phyloP scores from a whole-genome alignment of 2,329 filamentous ascomycete genomes.

The Paecilomyces sp. region DNA sequence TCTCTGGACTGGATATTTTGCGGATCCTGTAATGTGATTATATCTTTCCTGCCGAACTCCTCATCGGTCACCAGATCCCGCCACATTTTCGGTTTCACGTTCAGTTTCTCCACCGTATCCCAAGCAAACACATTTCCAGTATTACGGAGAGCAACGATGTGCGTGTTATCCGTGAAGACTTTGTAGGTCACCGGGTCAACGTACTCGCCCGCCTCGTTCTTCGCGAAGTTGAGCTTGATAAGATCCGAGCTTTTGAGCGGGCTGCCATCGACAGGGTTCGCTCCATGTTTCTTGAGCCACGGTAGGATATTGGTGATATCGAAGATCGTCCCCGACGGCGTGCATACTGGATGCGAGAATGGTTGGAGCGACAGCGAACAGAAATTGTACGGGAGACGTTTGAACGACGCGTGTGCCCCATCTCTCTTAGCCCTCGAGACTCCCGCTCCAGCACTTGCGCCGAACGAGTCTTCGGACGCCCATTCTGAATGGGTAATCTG shows the following conservation, averaged over 20 bases:
- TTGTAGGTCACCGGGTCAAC: slow-evolving; percentile 97
- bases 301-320: slow-evolving; percentile 89
- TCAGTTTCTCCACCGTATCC: slow-evolving; percentile 91
- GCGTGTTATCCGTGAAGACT: slow-evolving; percentile 95
- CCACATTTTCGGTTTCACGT: slow-evolving; percentile 97
- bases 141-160: slow-evolving; percentile 78
- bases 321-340: slow-evolving; percentile 77
- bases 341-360: slow-evolving; percentile 92
- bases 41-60: slow-evolving; percentile 81
- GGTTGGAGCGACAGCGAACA: slow-evolving; percentile 94
- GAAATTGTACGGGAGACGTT: slow-evolving; percentile 92
- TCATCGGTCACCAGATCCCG: slow-evolving; percentile 79
- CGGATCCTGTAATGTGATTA: slow-evolving; percentile 93
- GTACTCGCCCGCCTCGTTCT: slow-evolving; percentile 85
- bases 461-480: slow-evolving; percentile 83
- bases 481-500: slow-evolving; percentile 96
- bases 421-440: slow-evolving; percentile 47
- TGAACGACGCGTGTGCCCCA: slow-evolving; percentile 60
- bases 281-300: slow-evolving; percentile 90
- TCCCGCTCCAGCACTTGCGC: slow-evolving; percentile 68
- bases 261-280: slow-evolving; percentile 80
- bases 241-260: slow-evolving; percentile 74
- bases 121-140: slow-evolving; percentile 95
- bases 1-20: slow-evolving; percentile 80
- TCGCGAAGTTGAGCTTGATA: slow-evolving; percentile 83